These are phyloP conservation scores for Aspergillus phoenicis DNA, from an alignment of 2,329 filamentous ascomycete genomes.

Conservation along the genomic window DNA sequence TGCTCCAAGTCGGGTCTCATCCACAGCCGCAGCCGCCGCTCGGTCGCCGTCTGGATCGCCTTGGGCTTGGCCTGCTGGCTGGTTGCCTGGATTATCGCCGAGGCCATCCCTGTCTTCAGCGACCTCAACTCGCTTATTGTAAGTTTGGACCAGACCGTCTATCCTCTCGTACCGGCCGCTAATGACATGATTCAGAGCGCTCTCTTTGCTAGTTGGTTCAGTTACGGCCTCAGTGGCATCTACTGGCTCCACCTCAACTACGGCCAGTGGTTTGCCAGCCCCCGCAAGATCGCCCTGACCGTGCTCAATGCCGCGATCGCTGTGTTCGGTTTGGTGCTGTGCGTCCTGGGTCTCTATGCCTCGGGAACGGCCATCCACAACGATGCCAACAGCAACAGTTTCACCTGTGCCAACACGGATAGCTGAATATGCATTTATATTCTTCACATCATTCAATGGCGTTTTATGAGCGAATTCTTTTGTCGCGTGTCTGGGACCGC, in stretches of 20 bases:
- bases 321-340: constrained; percentile 23
- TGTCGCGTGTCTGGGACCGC: background rate
- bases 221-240: constrained; percentile 38
- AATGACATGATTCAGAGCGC: constrained; percentile 38
- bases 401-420: constrained; percentile 30
- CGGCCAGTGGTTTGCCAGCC: constrained; percentile 34
- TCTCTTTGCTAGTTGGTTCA: constrained; percentile 68
- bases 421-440: background rate
- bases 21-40: constrained; percentile 49
- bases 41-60: constrained; percentile 59
- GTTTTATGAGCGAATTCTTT: background rate
- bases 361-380: constrained; percentile 32
- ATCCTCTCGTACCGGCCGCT: background rate
- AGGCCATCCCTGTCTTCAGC: constrained; percentile 69
- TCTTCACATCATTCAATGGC: background rate
- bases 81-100: constrained; percentile 66
- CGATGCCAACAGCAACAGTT: constrained; percentile 25
- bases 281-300: constrained; percentile 32
- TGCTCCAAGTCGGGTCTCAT: constrained; percentile 61
- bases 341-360: constrained; percentile 31
- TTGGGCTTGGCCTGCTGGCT: constrained; percentile 60
- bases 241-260: constrained; percentile 41
- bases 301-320: constrained; percentile 21
- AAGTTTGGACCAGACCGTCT: background rate
- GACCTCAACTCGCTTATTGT: constrained; percentile 44